These are phyloP conservation scores for Podaxis sp. DNA, from an alignment of 768 basidiomycete species.

Conservation along the genomic window DNA sequence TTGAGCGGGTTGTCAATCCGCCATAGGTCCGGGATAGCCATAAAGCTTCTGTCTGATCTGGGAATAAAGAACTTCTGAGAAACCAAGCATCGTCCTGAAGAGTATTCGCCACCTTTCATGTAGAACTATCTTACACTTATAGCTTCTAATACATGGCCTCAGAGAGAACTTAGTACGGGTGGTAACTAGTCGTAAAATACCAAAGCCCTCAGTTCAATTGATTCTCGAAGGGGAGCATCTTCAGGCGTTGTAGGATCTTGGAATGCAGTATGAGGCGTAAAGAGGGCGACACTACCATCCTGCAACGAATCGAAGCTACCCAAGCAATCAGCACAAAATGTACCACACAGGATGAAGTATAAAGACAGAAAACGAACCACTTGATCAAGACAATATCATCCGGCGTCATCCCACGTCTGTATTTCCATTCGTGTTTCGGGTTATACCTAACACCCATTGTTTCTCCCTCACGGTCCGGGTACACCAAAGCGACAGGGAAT, in stretches of 20 bases:
- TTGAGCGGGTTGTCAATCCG: too few species aligned
- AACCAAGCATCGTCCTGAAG: too few species aligned
- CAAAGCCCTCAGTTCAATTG: constrained; percentile 61
- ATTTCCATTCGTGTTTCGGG: constrained; percentile 53
- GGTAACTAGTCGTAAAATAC: constrained; percentile 54
- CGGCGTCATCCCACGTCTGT: constrained; percentile 42
- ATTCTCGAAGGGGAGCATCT: constrained; percentile 50
- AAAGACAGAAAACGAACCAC: constrained; percentile 36
- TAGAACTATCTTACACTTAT: too few species aligned
- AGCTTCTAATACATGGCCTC: too few species aligned
- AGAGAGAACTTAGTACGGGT: background rate
- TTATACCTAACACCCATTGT: constrained; percentile 47
- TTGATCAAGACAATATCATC: constrained; percentile 55
- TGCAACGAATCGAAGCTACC: constrained; percentile 32
- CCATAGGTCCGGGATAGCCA: too few species aligned
- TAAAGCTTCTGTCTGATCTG: too few species aligned
- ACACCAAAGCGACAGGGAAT: constrained; percentile 43
- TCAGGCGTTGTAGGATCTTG: constrained; percentile 51
- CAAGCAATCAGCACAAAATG: background rate
- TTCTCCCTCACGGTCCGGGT: constrained; percentile 53
- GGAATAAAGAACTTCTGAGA: too few species aligned
- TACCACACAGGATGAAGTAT: background rate
- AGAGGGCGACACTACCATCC: constrained; percentile 48
- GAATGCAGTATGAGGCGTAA: constrained; percentile 69
- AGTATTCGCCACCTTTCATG: too few species aligned